These are phyloP conservation scores for Lumnitzera littorea DNA, from an alignment of 345 rosid genomes.

Conservation along the genomic window DNA sequence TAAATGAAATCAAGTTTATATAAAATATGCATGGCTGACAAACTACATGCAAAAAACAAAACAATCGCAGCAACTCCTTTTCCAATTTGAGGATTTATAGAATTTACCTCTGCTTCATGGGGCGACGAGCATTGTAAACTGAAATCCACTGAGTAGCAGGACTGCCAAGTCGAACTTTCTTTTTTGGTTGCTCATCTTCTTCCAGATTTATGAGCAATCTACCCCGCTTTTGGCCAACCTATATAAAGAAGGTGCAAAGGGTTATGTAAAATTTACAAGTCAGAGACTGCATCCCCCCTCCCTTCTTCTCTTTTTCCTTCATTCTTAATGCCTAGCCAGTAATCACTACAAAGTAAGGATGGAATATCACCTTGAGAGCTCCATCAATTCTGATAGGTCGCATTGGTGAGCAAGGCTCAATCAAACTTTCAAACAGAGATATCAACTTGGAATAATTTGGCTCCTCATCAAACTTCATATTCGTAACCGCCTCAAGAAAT, in stretches of 20 bases:
- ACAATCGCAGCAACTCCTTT: too few relatives aligned
- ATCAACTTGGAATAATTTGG: slow-evolving; percentile 89
- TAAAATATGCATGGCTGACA: too few relatives aligned
- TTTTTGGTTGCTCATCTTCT: slow-evolving; percentile 89
- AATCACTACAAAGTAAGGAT: background rate
- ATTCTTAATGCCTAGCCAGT: too few relatives aligned
- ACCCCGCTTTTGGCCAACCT: slow-evolving; percentile 86
- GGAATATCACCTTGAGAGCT: slow-evolving; percentile 67
- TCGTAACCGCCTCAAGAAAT: slow-evolving; percentile 84
- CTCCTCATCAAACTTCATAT: slow-evolving; percentile 90
- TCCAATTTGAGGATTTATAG: background rate
- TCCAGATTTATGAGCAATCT: slow-evolving; percentile 63
- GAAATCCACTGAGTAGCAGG: slow-evolving; percentile 95
- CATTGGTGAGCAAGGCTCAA: slow-evolving; percentile 52
- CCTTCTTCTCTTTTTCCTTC: too few relatives aligned
- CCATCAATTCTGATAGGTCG: slow-evolving; percentile 96
- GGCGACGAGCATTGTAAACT: slow-evolving; percentile 83
- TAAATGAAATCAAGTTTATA: too few relatives aligned
- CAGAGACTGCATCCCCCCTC: too few relatives aligned
- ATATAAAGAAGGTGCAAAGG: slow-evolving; percentile 12
- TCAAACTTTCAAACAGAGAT: slow-evolving; percentile 64
- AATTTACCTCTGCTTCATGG: slow-evolving; percentile 86
- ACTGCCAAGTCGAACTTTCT: slow-evolving; percentile 78
- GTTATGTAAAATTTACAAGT: too few relatives aligned
- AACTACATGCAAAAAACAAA: too few relatives aligned